Evolutionary conservation across 2,329 filamentous ascomycete species (phyloP).

Genomic region (Paraphaeosphaeria sporulosa): DNA sequence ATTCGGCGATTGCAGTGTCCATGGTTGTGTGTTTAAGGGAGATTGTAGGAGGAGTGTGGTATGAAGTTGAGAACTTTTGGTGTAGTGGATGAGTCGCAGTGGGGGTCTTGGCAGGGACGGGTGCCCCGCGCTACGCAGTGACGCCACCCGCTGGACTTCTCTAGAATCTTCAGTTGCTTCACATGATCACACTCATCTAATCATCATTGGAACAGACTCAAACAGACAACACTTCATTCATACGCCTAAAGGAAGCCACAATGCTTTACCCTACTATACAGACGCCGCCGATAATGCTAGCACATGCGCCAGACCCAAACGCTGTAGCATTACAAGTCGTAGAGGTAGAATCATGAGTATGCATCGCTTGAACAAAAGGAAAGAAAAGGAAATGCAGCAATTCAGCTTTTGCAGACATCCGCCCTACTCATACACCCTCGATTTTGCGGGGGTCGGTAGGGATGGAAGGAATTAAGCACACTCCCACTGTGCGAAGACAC

Average conservation of each 20-base stretch:
- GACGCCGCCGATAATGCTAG: constrained; percentile 19
- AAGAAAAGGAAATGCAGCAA: not conserved
- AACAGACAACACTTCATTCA: not conserved
- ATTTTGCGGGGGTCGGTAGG: not conserved
- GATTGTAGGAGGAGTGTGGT: not conserved
- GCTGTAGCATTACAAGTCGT: constrained; percentile 31
- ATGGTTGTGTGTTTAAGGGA: not conserved
- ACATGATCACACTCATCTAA: constrained; percentile 6
- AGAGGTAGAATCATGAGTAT: constrained; percentile 13
- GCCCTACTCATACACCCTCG: not conserved
- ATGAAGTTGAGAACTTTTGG: not conserved
- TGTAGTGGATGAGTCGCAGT: not conserved
- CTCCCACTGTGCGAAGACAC: constrained; percentile 88
- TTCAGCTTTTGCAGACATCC: constrained; percentile 5
- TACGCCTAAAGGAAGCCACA: not conserved
- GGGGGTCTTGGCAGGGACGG: constrained; percentile 17
- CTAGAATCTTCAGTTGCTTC: not conserved
- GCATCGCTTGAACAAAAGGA: constrained; percentile 1
- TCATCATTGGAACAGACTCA: not conserved
- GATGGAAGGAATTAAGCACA: constrained; percentile 26
- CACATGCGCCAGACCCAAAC: constrained; percentile 9
- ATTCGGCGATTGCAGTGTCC: constrained; percentile 56
- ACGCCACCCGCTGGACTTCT: not conserved
- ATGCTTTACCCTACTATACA: constrained; percentile 19
- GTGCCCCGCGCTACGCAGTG: not conserved